These are phyloP conservation scores for Lippia alba DNA, from an alignment of 305 asterid genomes.

Conservation along the genomic window DNA sequence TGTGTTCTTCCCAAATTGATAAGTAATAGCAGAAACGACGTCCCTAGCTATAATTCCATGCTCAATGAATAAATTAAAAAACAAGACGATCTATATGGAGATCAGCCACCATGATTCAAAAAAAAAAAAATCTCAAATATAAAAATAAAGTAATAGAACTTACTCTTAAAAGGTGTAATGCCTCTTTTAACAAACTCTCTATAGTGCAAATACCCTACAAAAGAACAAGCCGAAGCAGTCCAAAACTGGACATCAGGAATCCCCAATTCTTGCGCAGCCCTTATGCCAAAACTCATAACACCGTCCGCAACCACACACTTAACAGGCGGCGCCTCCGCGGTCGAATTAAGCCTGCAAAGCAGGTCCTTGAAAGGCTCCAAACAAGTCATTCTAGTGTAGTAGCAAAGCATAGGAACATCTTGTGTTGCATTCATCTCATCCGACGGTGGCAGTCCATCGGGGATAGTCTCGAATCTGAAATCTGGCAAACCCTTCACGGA, in stretches of 20 bases:
- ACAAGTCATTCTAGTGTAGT: conserved; percentile 45
- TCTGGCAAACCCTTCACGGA: conserved; percentile 47
- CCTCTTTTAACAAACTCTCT: conserved; percentile 46
- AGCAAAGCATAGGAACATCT: conserved; percentile 42
- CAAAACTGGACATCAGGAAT: conserved; percentile 58
- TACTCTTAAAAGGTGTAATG: conserved; percentile 50
- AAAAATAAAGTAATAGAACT: background rate
- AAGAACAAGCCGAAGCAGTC: conserved; percentile 60
- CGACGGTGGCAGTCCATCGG: conserved; percentile 56
- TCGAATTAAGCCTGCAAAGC: conserved; percentile 42
- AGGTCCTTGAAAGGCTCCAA: conserved; percentile 56
- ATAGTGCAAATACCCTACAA: conserved; percentile 51
- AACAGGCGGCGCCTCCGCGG: conserved; percentile 42
- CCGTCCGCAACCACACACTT: conserved; percentile 51
- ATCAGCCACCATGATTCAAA: too few relatives aligned
- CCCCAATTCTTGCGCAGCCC: conserved; percentile 51
- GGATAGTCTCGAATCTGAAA: conserved; percentile 61
- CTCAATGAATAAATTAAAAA: too few relatives aligned
- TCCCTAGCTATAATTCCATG: too few relatives aligned
- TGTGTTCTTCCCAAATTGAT: too few relatives aligned
- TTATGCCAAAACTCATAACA: conserved; percentile 51
- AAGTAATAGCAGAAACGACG: too few relatives aligned
- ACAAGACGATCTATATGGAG: too few relatives aligned
- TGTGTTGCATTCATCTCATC: conserved; percentile 48
- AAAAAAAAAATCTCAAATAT: too few relatives aligned